A percentile compares a stretch with the other conserved stretches of the same genome.
These are phyloP conservation scores for Fusarium keratoplasticum DNA, from an alignment of 2,329 filamentous ascomycete genomes.

Conservation along the genomic window DNA sequence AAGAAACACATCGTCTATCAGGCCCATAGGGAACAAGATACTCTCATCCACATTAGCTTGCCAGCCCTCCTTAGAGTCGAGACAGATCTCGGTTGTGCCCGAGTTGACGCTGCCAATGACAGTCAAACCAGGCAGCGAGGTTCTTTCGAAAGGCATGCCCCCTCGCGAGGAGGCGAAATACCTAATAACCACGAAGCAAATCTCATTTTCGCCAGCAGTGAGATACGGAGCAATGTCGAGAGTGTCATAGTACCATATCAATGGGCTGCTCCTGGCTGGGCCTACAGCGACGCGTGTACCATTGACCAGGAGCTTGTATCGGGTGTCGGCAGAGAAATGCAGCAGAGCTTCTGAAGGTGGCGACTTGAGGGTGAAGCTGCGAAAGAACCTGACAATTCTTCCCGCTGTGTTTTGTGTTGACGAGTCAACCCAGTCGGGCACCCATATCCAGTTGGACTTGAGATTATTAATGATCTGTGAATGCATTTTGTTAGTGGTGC, in stretches of 20 bases:
- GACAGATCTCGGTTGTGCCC: not conserved
- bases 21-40: constrained; percentile 13
- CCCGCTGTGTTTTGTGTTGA: constrained; percentile 26
- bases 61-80: constrained; percentile 16
- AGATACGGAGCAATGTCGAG: constrained; percentile 38
- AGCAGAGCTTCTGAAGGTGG: constrained; percentile 4
- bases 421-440: constrained; percentile 43
- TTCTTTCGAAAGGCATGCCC: constrained; percentile 28
- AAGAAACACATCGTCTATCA: constrained; percentile 21
- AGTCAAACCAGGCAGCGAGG: constrained; percentile 17
- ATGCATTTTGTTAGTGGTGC: not conserved
- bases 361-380: constrained; percentile 7
- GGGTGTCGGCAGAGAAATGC: constrained; percentile 42
- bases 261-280: constrained; percentile 38
- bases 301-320: constrained; percentile 43
- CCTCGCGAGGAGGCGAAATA: constrained; percentile 23
- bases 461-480: constrained; percentile 48
- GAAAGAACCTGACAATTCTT: constrained; percentile 29
- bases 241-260: constrained; percentile 43
- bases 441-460: constrained; percentile 55
- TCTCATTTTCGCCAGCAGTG: constrained; percentile 18
- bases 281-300: constrained; percentile 31
- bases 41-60: constrained; percentile 9
- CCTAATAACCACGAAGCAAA: constrained; percentile 23
- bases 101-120: constrained; percentile 2